Conservation (phyloP, 176 grass and related monocot genomes). For the Ampelocalamus luodianensis region DNA sequence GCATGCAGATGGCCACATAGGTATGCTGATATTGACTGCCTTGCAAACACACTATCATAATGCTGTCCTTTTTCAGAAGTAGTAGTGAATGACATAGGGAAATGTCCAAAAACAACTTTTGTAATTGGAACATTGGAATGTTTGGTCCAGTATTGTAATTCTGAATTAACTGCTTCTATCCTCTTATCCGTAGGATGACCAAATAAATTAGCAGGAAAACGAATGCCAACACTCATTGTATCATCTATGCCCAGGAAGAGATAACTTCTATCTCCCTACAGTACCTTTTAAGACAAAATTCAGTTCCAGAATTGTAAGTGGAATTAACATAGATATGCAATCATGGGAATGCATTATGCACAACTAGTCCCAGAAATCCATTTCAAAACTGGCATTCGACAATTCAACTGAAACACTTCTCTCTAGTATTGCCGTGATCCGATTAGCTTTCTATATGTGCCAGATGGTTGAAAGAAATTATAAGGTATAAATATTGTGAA, state of each 20-base stretch:
- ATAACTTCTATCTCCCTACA: conserved; percentile 80
- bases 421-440: not conserved
- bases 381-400: conserved; percentile 9
- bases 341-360: conserved; percentile 26
- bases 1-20: conserved; percentile 88
- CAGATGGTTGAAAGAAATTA: conserved; percentile 16
- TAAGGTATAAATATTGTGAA: conserved; percentile 6
- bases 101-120: conserved; percentile 85
- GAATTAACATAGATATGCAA: conserved; percentile 24
- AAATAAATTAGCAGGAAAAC: conserved; percentile 84
- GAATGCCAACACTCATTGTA: conserved; percentile 77
- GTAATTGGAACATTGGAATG: conserved; percentile 54
- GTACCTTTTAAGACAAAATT: conserved; percentile 57
- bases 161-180: conserved; percentile 60
- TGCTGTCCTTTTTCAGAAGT: conserved; percentile 57
- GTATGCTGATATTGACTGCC: conserved; percentile 69
- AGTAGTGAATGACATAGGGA: conserved; percentile 82
- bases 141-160: conserved; percentile 64
- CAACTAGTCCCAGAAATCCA: not conserved
- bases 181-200: conserved; percentile 75
- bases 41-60: conserved; percentile 71
- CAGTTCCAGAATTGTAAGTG: conserved; percentile 45
- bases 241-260: conserved; percentile 92
- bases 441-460: not conserved
- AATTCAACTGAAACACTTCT: conserved; percentile 1